Base-by-base conservation (phyloP, 345 rosid genomes). In the Garcia nutans region DNA sequence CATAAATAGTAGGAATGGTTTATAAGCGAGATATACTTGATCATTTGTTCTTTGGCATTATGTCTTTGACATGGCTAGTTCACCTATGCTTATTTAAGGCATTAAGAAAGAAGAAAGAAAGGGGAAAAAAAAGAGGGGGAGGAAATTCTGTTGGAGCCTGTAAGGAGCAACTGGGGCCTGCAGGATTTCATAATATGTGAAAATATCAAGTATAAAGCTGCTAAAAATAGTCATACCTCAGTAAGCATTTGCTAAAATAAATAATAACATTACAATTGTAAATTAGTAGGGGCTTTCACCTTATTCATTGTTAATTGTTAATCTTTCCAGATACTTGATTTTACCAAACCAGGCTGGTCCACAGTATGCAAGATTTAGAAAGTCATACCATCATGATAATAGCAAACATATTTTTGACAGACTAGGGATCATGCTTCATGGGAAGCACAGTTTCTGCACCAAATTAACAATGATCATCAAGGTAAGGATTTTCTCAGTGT, bases 371-470 rank as follows among this genome's bases (percentile, higher is more conserved):
- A 62, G 67, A 79, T 62, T 68, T 47, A 70, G 74, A 19, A 81
- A 76, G 77, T 70, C 72, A 41, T 74, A 75, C 56, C 16, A 47
- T 68, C 41, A 17, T 55, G 77, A 62, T 61, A 56, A 58, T 37
- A 5, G 31, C 45, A 55, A 42, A 26, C 74, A 52, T 59, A 82
- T 89, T 65, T 91, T 91, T 80, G 77, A 83, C 41, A 73, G 76
- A 72, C 80, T 89, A 56, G 92, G 95, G 28, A 74, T 91, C 77
- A 77, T 91, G 85, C 88, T 89, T 61, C 90, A 84, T 24, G 93
- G 93, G 67, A 86, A 82, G 78, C 85, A 65, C 58, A 65, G 80
- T 55, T 91, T 89, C 80, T 87, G 80, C 85, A 68, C 80, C 74
- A 86, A 87, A 77, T 86, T 86, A 68, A 74, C 90, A 19, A 64